Conservation (phyloP, 805 yeast species). For the Saccharomycopsis microspora region DNA sequence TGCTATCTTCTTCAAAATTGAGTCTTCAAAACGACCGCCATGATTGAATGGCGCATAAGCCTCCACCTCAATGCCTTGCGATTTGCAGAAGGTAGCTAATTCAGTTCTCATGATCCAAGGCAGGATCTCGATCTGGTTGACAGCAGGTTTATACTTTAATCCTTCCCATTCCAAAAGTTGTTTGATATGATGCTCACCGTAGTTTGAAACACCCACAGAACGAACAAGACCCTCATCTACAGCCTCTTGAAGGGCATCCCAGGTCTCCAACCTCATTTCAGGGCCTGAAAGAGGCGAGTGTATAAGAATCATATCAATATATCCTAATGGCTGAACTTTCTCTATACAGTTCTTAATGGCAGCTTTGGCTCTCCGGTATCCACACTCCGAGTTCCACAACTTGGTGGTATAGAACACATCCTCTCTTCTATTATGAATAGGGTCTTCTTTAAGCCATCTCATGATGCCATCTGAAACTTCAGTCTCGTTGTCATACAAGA, state of each 20-base stretch:
- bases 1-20: slow-evolving; percentile 38
- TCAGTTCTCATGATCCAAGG: slow-evolving; percentile 71
- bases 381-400: slow-evolving; percentile 58
- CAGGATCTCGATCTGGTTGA: slow-evolving; percentile 74
- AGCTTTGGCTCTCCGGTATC: slow-evolving; percentile 40
- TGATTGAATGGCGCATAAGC: slow-evolving; percentile 75
- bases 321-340: slow-evolving; percentile 42
- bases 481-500: slow-evolving; percentile 49
- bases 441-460: slow-evolving; percentile 37
- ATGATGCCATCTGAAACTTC: slow-evolving; percentile 51
- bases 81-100: slow-evolving; percentile 47
- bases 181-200: slow-evolving; percentile 45
- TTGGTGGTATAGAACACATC: slow-evolving; percentile 61
- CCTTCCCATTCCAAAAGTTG: slow-evolving; percentile 50
- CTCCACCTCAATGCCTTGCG: slow-evolving; percentile 47
- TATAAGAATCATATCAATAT: slow-evolving; percentile 62
- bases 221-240: slow-evolving; percentile 45
- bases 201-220: slow-evolving; percentile 74
- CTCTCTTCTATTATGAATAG: slow-evolving; percentile 32
- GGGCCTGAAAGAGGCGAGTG: slow-evolving; percentile 49
- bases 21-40: slow-evolving; percentile 47
- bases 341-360: slow-evolving; percentile 49
- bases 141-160: slow-evolving; percentile 48
- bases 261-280: slow-evolving; percentile 44
- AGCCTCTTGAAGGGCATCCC: slow-evolving; percentile 66